Evolutionary conservation across 352 stramenopile species (phyloP).

Genomic region (Phytopythium chamaehyphon): DNA sequence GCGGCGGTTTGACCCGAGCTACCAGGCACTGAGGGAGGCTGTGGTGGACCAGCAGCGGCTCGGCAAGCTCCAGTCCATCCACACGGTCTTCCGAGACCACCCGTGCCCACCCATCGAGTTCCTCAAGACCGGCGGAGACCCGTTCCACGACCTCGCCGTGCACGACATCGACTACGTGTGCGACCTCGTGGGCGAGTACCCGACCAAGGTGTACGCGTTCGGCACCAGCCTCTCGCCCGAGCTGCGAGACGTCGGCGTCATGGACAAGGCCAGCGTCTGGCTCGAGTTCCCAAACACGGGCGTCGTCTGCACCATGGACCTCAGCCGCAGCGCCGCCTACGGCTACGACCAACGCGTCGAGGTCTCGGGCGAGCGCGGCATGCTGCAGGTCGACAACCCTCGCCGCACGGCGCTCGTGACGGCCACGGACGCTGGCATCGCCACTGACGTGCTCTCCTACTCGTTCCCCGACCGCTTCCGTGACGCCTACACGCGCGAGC

Average conservation of each 20-base stretch:
- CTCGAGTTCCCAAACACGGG: constrained; percentile 61
- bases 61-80: constrained; percentile 71
- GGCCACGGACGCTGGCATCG: constrained; percentile 47
- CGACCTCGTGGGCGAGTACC: constrained; percentile 69
- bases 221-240: constrained; percentile 73
- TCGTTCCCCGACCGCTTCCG: constrained; percentile 90
- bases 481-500: constrained; percentile 79
- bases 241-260: constrained; percentile 60
- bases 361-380: constrained; percentile 71
- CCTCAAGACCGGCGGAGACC: constrained; percentile 82
- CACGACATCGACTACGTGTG: constrained; percentile 93
- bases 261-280: constrained; percentile 84
- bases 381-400: constrained; percentile 75
- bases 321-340: constrained; percentile 83
- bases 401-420: constrained; percentile 54
- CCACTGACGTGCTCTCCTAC: constrained; percentile 53
- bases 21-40: constrained; percentile 43
- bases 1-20: constrained; percentile 89
- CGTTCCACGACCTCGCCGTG: constrained; percentile 88
- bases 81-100: constrained; percentile 90
- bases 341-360: constrained; percentile 93
- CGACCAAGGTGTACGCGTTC: constrained; percentile 76
- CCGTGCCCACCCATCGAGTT: constrained; percentile 87
- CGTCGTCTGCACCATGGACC: constrained; percentile 86
- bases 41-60: constrained; percentile 46